These are phyloP conservation scores for Pythium angustatum DNA, from an alignment of 352 stramenopile genomes.

Conservation along the genomic window DNA sequence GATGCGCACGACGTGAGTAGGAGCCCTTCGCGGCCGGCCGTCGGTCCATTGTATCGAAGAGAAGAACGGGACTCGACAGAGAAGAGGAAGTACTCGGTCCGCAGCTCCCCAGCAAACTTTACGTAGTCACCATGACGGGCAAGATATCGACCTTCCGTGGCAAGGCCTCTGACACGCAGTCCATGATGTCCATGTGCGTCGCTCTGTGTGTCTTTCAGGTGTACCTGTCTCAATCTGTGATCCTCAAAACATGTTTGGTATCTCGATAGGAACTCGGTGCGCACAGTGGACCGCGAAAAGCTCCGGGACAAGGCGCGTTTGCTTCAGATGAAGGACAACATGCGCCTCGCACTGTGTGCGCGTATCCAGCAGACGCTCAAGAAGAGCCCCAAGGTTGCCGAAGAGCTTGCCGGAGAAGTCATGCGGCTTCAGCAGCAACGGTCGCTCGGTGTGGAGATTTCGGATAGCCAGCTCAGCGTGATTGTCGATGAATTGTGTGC, in stretches of 20 bases:
- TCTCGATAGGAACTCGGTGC: conserved; percentile 51
- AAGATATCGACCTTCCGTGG: conserved; percentile 35
- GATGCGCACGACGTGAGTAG: no score
- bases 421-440: conserved; percentile 55
- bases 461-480: conserved; percentile 39
- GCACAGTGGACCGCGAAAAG: conserved; percentile 65
- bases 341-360: conserved; percentile 65
- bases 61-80: no score
- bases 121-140: conserved; percentile 46
- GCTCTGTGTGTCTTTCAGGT: conserved; percentile 13
- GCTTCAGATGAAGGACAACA: conserved; percentile 74
- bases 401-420: conserved; percentile 61
- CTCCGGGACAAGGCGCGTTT: conserved; percentile 66
- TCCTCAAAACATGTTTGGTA: no score
- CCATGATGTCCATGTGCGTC: conserved; percentile 41
- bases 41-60: no score
- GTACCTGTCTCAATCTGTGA: no score
- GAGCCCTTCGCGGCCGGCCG: no score
- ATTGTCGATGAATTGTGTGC: conserved; percentile 48
- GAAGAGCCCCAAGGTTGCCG: conserved; percentile 62
- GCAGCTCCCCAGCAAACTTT: no score
- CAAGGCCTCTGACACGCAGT: conserved; percentile 44
- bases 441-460: conserved; percentile 36
- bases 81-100: no score
- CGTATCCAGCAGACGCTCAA: conserved; percentile 72